These are phyloP conservation scores for Sphagnurus paluster DNA, from an alignment of 1,284 basidiomycete species.

Conservation along the genomic window DNA sequence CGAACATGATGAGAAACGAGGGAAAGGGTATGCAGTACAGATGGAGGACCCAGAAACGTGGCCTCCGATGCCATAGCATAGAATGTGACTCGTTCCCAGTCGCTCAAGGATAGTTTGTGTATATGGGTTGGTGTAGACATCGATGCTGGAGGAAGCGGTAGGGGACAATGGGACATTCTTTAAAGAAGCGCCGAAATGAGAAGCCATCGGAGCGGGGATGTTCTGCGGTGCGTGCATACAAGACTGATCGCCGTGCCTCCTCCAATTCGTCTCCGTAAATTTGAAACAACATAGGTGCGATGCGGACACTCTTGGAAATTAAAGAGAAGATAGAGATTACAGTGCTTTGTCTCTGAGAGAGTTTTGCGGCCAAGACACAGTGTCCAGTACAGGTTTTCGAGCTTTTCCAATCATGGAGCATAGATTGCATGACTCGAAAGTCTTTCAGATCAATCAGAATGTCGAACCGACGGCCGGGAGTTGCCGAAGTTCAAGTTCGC, in stretches of 20 bases:
- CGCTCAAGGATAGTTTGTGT: slow-evolving; percentile 29
- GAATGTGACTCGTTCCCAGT: slow-evolving; percentile 41
- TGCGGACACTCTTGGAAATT: not conserved
- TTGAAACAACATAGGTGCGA: slow-evolving; percentile 25
- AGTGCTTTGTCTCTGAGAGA: not conserved
- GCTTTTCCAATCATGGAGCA: not conserved
- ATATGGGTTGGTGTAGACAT: slow-evolving; percentile 12
- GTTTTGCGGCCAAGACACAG: no score
- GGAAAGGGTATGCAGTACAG: slow-evolving; percentile 45
- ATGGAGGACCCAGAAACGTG: slow-evolving; percentile 41
- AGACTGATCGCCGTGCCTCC: slow-evolving; percentile 48
- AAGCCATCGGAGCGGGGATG: slow-evolving; percentile 22
- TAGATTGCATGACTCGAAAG: not conserved
- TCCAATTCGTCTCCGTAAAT: slow-evolving; percentile 29
- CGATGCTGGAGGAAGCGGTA: slow-evolving; percentile 7
- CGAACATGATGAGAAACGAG: slow-evolving; percentile 49
- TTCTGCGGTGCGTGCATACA: slow-evolving; percentile 18
- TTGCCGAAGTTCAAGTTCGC: slow-evolving; percentile 10
- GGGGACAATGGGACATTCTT: slow-evolving; percentile 16
- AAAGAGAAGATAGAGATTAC: not conserved
- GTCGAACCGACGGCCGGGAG: slow-evolving; percentile 17
- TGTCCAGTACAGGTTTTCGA: no score
- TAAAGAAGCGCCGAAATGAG: slow-evolving; percentile 20
- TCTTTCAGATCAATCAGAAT: slow-evolving; percentile 1
- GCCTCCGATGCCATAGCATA: slow-evolving; percentile 30